Conservation (phyloP, 257 asterid species). For the Solanum boliviense region DNA sequence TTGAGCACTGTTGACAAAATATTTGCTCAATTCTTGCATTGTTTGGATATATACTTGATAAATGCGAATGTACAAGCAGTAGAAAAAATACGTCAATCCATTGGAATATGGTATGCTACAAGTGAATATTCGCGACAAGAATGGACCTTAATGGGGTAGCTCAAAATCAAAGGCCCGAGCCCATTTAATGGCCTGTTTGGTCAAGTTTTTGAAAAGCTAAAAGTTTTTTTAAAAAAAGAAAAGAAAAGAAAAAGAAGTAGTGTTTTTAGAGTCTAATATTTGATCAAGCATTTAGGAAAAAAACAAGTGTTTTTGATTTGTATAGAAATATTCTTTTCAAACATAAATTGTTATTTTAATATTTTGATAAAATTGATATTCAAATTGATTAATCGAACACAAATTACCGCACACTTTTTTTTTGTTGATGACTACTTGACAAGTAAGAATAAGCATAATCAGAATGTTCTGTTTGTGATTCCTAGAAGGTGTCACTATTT, state of each 20-base stretch:
- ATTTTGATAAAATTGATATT: neutral
- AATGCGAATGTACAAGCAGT: neutral
- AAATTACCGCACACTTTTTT: too few relatives aligned
- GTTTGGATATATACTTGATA: neutral
- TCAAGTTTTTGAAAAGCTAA: too few relatives aligned
- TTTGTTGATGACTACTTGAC: neutral
- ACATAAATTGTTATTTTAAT: neutral
- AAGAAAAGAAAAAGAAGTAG: too few relatives aligned
- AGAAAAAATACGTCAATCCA: neutral
- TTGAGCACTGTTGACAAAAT: neutral
- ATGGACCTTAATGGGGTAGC: neutral
- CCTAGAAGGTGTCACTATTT: neutral
- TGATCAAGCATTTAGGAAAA: too few relatives aligned
- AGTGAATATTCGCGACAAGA: neutral
- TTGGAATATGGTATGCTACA: neutral
- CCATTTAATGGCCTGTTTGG: neutral
- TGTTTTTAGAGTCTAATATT: too few relatives aligned
- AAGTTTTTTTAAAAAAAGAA: too few relatives aligned
- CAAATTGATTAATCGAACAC: neutral
- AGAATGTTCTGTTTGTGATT: neutral
- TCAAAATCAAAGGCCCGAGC: neutral
- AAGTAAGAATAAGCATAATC: neutral
- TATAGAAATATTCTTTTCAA: neutral
- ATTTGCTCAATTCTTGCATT: neutral
- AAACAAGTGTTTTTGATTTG: neutral